These are phyloP conservation scores for Penicillium atrosanguineum DNA, from an alignment of 495 filamentous ascomycete species.

Conservation along the genomic window DNA sequence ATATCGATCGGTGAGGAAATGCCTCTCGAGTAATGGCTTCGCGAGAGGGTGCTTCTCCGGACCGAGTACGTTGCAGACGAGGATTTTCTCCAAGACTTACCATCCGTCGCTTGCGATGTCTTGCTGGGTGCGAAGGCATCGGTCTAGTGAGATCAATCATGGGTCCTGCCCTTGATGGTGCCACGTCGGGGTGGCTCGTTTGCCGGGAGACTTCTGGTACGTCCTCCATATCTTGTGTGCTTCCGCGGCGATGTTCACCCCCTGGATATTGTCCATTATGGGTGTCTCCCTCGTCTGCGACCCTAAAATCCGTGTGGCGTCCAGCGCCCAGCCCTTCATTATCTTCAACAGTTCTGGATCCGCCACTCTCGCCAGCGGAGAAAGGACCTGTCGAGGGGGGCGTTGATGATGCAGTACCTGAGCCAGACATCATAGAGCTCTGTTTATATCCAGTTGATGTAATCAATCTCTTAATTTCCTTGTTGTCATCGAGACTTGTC, in stretches of 20 bases:
- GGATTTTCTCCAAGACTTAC: conserved; percentile 27
- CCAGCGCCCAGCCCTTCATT: not conserved
- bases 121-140: conserved; percentile 12
- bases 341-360: not conserved
- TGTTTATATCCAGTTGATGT: not conserved
- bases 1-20: conserved; percentile 23
- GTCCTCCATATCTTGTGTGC: not conserved
- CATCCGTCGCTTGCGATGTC: conserved; percentile 41
- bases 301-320: not conserved
- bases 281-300: not conserved
- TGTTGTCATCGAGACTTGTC: not conserved
- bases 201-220: not conserved
- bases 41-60: conserved; percentile 18
- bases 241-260: not conserved
- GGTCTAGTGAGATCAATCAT: not conserved
- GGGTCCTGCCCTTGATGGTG: not conserved
- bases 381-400: not conserved
- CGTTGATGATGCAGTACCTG: conserved; percentile 12
- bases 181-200: not conserved
- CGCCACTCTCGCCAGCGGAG: not conserved
- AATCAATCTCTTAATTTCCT: not conserved
- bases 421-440: conserved; percentile 9
- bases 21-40: not conserved
- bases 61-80: conserved; percentile 24
- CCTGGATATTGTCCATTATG: not conserved